Evolutionary conservation across 805 yeast species (phyloP).

Genomic region (Lipomyces starkeyi): DNA sequence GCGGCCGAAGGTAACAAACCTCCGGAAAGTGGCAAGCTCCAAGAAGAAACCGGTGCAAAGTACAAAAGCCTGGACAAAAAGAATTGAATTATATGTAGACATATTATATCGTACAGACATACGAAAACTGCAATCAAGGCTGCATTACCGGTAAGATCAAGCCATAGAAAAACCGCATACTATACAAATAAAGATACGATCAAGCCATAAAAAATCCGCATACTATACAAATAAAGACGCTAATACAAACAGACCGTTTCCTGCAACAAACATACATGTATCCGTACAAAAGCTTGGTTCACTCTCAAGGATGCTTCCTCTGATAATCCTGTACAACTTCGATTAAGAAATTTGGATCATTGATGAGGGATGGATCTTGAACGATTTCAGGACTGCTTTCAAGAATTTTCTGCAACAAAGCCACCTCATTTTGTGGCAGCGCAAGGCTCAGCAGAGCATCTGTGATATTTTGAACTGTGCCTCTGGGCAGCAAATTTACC

Average conservation of each 20-base stretch:
- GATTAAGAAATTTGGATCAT: constrained; percentile 43
- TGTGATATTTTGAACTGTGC: constrained; percentile 9
- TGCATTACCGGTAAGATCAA: background rate
- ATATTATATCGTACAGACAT: background rate
- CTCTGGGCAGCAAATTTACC: background rate
- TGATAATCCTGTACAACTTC: constrained; percentile 40
- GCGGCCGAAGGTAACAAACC: background rate
- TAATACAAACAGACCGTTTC: background rate
- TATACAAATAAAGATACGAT: background rate
- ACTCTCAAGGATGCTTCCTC: background rate
- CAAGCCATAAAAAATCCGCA: background rate
- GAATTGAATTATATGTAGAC: background rate
- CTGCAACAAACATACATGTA: background rate
- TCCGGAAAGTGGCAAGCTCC: background rate
- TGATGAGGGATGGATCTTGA: constrained; percentile 40
- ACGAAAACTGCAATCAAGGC: background rate
- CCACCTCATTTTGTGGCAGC: constrained; percentile 39
- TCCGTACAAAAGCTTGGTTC: background rate
- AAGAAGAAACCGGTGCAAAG: background rate
- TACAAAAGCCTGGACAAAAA: background rate
- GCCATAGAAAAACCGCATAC: background rate
- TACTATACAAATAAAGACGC: background rate
- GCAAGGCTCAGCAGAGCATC: constrained; percentile 31
- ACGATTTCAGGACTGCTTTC: constrained; percentile 42
- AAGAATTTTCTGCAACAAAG: constrained; percentile 39